Evolutionary conservation across 371 early-diverging fungal genomes (phyloP).

Genomic region (Syncephalastrum sp.): DNA sequence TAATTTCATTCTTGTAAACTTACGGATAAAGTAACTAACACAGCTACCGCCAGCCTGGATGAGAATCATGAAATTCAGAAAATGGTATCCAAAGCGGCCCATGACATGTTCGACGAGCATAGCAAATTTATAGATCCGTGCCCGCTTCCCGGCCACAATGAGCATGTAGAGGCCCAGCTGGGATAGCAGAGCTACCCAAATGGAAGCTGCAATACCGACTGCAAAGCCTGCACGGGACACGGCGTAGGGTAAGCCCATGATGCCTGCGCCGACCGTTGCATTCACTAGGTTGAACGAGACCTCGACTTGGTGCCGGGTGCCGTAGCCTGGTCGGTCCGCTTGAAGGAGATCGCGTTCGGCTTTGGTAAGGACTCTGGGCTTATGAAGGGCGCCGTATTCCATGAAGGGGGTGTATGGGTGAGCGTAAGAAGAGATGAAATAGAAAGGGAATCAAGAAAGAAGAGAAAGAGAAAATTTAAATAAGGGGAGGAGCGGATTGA

Average conservation of each 20-base stretch:
- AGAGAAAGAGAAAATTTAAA: too few relatives aligned
- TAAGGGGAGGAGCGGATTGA: too few relatives aligned
- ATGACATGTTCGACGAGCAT: slow-evolving; percentile 52
- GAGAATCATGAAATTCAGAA: slow-evolving; percentile 52
- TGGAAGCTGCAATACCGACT: slow-evolving; percentile 45
- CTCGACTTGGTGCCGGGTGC: slow-evolving; percentile 31
- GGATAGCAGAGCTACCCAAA: slow-evolving; percentile 47
- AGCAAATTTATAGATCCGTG: slow-evolving; percentile 53
- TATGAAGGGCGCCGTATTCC: too few relatives aligned
- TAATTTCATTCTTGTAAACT: slow-evolving; percentile 10
- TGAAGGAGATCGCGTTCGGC: slow-evolving; percentile 45
- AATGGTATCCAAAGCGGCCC: slow-evolving; percentile 51
- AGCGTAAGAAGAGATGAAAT: too few relatives aligned
- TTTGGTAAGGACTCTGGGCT: slow-evolving; percentile 13
- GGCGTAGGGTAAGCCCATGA: slow-evolving; percentile 46
- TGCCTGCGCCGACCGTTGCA: slow-evolving; percentile 62
- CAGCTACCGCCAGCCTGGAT: slow-evolving; percentile 49
- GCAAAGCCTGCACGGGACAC: slow-evolving; percentile 54
- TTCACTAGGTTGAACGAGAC: slow-evolving; percentile 60
- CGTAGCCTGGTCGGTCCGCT: slow-evolving; percentile 47
- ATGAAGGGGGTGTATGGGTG: too few relatives aligned
- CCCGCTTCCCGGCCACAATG: slow-evolving; percentile 50
- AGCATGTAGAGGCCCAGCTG: slow-evolving; percentile 55
- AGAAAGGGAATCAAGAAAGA: too few relatives aligned
- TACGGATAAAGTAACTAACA: slow-evolving; percentile 53